Evolutionary conservation across 306 rosid genomes (phyloP), one percentile per base, ranked within the genome.

Genomic region (Hippophae tibetana): DNA sequence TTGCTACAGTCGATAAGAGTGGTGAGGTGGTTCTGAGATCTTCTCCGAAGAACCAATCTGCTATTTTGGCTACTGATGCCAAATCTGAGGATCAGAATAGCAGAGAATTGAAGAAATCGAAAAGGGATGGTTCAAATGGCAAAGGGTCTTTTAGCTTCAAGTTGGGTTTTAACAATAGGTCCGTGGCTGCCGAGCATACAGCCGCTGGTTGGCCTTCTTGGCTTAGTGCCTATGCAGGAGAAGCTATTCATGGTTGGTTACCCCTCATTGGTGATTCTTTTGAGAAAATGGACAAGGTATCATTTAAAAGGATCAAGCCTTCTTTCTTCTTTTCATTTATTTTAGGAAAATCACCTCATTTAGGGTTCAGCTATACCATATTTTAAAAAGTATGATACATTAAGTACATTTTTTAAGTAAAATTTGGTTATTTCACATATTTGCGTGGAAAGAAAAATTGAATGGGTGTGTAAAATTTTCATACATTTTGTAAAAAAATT

Each of bases 201-300:
- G 87, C 99, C 13, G 95, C 97, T 64, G 99, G 99, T 1, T 93
- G 99, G 99, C 99, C 99, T n/a, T 67, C 93, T 42, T 93, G 99
- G 99, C 94, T 93, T 47, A 82, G 89, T 27, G 45, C 75, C 68
- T 63, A 70, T 45, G 99, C 97, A 14, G 86, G 81, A 5, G 99
- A 88, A 72, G 99, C 97, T 62, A 60, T 93, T 67, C 80, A 84
- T 9, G 99, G 99, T 5, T 93, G 97, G 99, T 53, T 93, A 0
- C 99, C 99, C 49, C 99, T 93, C 46, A 78, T 78, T 62, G 99
- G 97, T 5, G 99, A 93, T 56, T 55, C 94, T 70, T 93, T 75
- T 47, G 95, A 86, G 72, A 93, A 88, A 68, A 63, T 93, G 69
- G 99, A 93, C 50, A 93, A 93, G 99, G 99, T 78, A 47, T 7